phyloP scores from a whole-genome alignment of 306 rosid genomes.

The Datisca glomerata region DNA sequence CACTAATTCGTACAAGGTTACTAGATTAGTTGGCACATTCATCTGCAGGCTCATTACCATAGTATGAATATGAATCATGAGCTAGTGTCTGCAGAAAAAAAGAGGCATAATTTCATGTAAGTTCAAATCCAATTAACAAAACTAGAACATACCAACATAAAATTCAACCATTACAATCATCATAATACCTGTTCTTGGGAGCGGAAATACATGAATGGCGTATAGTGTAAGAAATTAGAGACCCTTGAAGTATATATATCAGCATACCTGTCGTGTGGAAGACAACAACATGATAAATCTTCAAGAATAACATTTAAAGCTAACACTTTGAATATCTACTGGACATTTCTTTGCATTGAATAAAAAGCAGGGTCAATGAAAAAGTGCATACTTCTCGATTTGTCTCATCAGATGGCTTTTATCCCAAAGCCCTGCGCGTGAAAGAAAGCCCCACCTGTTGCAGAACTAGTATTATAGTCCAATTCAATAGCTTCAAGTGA shows the following conservation, averaged over 20 bases:
- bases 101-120: constrained; percentile 10
- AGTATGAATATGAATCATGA: constrained; percentile 57
- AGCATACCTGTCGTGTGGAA: constrained; percentile 53
- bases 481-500: too few species aligned
- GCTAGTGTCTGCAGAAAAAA: constrained; percentile 71
- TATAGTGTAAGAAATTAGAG: constrained; percentile 75
- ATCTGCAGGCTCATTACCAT: too few species aligned
- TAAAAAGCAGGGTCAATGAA: constrained; percentile 6
- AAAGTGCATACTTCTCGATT: constrained; percentile 73
- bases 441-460: constrained; percentile 92
- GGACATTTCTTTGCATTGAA: too few species aligned
- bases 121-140: background rate
- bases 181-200: constrained; percentile 90
- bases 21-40: too few species aligned
- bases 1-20: too few species aligned
- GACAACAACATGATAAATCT: too few species aligned
- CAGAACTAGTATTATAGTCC: too few species aligned
- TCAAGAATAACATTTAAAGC: too few species aligned
- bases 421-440: constrained; percentile 96
- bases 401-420: constrained; percentile 99
- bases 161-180: constrained; percentile 1
- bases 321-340: too few species aligned
- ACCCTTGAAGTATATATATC: constrained; percentile 98
- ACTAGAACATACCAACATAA: background rate
- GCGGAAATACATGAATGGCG: constrained; percentile 95